Base-by-base conservation (phyloP, 176 grass and related monocot genomes). In the Oryza glaberrima region DNA sequence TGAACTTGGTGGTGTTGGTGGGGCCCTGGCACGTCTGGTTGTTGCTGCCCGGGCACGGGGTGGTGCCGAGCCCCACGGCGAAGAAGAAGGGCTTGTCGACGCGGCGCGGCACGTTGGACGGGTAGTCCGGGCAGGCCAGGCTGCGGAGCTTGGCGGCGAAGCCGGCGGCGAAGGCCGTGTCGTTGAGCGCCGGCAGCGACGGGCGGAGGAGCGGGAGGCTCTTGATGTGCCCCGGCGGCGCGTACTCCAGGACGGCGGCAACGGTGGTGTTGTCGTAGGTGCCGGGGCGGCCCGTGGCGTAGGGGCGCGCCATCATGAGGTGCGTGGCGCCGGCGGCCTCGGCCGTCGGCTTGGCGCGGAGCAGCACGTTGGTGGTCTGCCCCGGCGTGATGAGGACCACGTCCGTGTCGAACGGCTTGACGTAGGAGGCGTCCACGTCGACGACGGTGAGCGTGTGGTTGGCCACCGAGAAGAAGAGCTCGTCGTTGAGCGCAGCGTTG, bases 251-350 rank as follows among this genome's bases (percentile, higher is more conserved):
- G 28, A 94, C 35, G 60, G 56, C 95, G 0, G 88, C 90, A 5
- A 86, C 81, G 43, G 88, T 97, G 40, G 92, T 89, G 85, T 94
- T 94, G 90, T 94, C 92, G 63, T 89, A 94, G 71, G 92, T 94
- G 46, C 90, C 90, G 7, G 60, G 77, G 3, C 34, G 61, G 9
- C 75, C 88, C 0, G 87, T 89, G 66, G 88, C 86, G 40, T 92
- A 97, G 22, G 94, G 92, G 0, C 90, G 81, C 11, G 90, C 90
- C 4, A 77, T 65, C 90, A 94, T 91, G 77, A 94, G 90, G 88
- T 90, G 85, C 7, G 90, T 86, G 26, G 26, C 26, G 26, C 26
- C 26, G 16, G 87, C 43, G 9, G 35, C 35, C 35, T 44, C 9
- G 8, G 43, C 43, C 43, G 8, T 44, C 43, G 8, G 73, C 38